These are phyloP conservation scores for Cyanidioschyzon merolae DNA, from an alignment of 23 red algal genomes.

Conservation along the genomic window DNA sequence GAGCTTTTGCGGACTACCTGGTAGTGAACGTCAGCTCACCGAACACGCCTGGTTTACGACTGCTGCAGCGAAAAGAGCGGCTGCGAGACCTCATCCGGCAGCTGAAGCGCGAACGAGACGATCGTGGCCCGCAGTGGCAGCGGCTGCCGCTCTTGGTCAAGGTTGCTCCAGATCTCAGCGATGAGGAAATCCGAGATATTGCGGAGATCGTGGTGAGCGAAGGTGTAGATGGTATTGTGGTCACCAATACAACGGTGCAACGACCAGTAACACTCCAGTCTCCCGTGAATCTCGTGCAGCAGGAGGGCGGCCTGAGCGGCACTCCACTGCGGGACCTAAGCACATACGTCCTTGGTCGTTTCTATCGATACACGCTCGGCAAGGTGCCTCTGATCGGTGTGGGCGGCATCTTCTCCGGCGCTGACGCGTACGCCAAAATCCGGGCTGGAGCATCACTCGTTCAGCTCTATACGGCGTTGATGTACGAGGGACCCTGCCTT, in stretches of 20 bases:
- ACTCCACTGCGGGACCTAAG: constrained; percentile 39
- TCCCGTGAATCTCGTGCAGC: neutral
- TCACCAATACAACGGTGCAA: constrained; percentile 64
- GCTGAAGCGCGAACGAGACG: constrained; percentile 43
- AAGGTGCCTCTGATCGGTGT: constrained; percentile 57
- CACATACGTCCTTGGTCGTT: constrained; percentile 34
- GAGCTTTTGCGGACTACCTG: constrained; percentile 64
- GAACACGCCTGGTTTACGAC: constrained; percentile 84
- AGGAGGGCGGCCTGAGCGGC: constrained; percentile 68
- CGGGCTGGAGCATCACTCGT: constrained; percentile 83
- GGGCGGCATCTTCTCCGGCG: constrained; percentile 59
- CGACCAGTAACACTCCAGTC: constrained; percentile 24
- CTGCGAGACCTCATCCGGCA: constrained; percentile 34
- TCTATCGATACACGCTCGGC: constrained; percentile 44
- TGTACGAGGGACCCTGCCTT: constrained; percentile 53
- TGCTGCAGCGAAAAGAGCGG: constrained; percentile 34
- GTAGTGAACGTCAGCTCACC: constrained; percentile 91
- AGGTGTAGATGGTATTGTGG: constrained; percentile 71
- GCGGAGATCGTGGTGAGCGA: constrained; percentile 34
- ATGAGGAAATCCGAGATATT: constrained; percentile 49
- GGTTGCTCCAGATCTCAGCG: constrained; percentile 70
- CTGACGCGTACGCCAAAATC: constrained; percentile 88
- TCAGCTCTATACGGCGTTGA: constrained; percentile 68
- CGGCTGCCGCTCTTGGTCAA: constrained; percentile 65
- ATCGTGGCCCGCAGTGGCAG: neutral